Evolutionary conservation across 2,329 filamentous ascomycete genomes (phyloP).

Genomic region (Botrytis cinerea): DNA sequence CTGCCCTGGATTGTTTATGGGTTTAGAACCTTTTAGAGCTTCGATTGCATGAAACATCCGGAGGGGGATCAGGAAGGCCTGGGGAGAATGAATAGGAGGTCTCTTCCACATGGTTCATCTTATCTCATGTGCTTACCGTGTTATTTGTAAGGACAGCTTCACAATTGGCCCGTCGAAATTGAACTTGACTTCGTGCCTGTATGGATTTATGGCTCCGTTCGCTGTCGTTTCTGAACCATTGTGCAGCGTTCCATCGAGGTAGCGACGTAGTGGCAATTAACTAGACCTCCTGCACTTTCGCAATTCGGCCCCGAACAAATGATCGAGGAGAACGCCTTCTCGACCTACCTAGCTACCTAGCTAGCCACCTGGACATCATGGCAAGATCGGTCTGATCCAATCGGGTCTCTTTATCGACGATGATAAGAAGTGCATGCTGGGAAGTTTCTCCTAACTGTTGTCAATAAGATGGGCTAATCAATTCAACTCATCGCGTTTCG

Average conservation of each 20-base stretch:
- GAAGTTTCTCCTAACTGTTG: not conserved
- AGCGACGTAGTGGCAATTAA: not conserved
- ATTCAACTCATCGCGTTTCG: constrained; percentile 1
- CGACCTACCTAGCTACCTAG: not conserved
- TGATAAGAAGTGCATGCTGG: not conserved
- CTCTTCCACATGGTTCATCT: not conserved
- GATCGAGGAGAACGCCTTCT: not conserved
- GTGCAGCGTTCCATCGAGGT: not conserved
- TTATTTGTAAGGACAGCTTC: not conserved
- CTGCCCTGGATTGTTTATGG: not conserved
- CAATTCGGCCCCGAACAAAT: not conserved
- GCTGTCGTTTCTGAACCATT: no score
- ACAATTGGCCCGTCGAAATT: not conserved
- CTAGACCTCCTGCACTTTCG: not conserved
- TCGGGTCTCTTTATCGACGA: not conserved
- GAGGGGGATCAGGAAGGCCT: not conserved
- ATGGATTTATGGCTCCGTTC: not conserved
- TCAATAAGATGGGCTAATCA: not conserved
- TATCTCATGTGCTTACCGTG: not conserved
- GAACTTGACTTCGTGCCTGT: not conserved
- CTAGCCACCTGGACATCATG: not conserved
- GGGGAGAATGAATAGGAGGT: not conserved
- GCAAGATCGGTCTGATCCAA: not conserved
- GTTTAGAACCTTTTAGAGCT: constrained; percentile 15
- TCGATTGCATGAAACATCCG: not conserved